Evolutionary conservation across 305 asterid species (phyloP), one percentile per base, ranked within the genome.

Genomic region (Solanum chacoense): DNA sequence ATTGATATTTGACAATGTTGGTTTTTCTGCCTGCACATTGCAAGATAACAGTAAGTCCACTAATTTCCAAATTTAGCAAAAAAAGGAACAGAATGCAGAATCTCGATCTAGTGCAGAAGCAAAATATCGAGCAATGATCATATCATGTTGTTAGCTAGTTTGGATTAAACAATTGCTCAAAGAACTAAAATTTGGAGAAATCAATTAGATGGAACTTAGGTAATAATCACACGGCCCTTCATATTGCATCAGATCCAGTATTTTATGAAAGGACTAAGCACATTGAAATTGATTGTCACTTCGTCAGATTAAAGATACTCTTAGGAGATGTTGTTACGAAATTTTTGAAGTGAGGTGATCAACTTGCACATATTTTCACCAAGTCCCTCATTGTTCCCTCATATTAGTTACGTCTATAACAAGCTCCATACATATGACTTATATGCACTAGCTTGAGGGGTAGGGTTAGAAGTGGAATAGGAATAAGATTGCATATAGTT

Each of bases 1-100:
- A 90, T 95, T 95, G 90, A 97, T 93, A 91, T 96, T 91, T 88
- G 97, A 95, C 88, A 97, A 91, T 5, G 99, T 94, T 80, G 98
- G 98, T 87, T 90, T 92, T 87, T 91, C 93, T 69, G 95, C 96
- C 99, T 97, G 94, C 80, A 88, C 88, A 63, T 50, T 67, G 73
- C 71, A n/a, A 42, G 63, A 84, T 3, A 32, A 3, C 12, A 50
- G 34, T 35, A 84, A 55, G 87, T 32, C 5, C 74, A 31, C 7
- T 84, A 84, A 31, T 55, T 84, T 84, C 87, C n/a, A 84, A 84
- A 11, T 3, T 84, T 55, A 55, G 87, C 74, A 22, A 84, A 84
- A 31, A 32, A 11, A 32, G 74, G 32, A 55, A 11, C 32, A 84
- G 4, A 71, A 28, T 12, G 35, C 22, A 8, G 35, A 71, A 71